These are phyloP conservation scores for Acanthamoeba divionensis DNA, from an alignment of 208 protist species.

Conservation along the genomic window DNA sequence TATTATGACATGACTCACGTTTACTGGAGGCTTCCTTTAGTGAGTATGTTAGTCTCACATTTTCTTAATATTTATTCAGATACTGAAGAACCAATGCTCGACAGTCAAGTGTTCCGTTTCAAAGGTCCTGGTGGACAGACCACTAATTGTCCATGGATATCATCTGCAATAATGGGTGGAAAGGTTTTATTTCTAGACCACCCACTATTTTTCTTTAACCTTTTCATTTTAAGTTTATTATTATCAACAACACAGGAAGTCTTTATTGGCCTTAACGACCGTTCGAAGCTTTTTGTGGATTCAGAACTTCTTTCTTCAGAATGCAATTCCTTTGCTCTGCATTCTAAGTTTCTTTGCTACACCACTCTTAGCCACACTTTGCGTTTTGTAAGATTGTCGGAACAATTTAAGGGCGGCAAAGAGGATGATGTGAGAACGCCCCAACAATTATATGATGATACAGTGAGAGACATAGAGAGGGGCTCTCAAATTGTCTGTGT, in stretches of 20 bases:
- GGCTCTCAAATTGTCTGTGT: conserved; percentile 65
- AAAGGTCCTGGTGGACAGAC: conserved; percentile 4
- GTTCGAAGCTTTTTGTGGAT: conserved; percentile 58
- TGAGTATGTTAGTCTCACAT: too few relatives aligned
- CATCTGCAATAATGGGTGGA: neutral
- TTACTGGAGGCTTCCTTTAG: too few relatives aligned
- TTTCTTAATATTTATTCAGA: too few relatives aligned
- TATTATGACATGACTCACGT: too few relatives aligned
- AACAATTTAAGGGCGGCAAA: neutral
- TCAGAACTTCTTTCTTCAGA: conserved; percentile 47
- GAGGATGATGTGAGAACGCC: neutral
- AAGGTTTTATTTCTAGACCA: neutral
- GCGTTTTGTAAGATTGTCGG: conserved; percentile 56
- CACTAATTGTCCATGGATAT: conserved; percentile 25
- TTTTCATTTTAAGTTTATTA: neutral
- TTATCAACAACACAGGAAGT: neutral
- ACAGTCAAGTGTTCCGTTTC: conserved; percentile 27
- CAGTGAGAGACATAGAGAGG: conserved; percentile 65
- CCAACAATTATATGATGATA: conserved; percentile 1
- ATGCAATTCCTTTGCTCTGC: conserved; percentile 68
- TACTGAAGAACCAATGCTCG: neutral
- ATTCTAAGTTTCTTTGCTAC: conserved; percentile 66
- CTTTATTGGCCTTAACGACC: conserved; percentile 62
- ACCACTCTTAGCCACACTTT: conserved; percentile 65
- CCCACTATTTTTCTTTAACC: neutral